Evolutionary conservation across 2,329 filamentous ascomycete genomes (phyloP).

Genomic region (Ilyonectria mors-panacis): DNA sequence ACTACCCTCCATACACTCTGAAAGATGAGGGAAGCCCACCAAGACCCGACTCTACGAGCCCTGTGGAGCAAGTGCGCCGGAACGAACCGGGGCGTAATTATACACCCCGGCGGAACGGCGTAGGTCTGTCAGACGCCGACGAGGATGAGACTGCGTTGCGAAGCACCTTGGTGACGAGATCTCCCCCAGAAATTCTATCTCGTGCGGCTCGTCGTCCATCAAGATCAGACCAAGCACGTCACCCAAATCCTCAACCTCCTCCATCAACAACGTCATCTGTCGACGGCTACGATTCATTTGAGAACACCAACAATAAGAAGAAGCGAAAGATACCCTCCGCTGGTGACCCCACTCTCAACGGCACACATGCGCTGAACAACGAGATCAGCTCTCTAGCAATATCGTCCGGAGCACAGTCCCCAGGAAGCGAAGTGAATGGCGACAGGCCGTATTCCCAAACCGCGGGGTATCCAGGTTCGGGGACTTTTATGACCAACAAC

Average conservation of each 20-base stretch:
- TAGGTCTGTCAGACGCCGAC: slow-evolving; percentile 71
- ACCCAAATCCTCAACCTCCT: slow-evolving; percentile 68
- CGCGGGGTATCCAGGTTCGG: slow-evolving; percentile 52
- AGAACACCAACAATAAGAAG: slow-evolving; percentile 99
- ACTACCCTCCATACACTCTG: slow-evolving; percentile 66
- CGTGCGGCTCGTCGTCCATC: slow-evolving; percentile 60
- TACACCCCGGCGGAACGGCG: slow-evolving; percentile 51
- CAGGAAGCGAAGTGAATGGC: slow-evolving; percentile 50
- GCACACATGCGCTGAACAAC: slow-evolving; percentile 54
- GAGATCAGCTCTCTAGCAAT: slow-evolving; percentile 59
- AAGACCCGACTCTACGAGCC: slow-evolving; percentile 39
- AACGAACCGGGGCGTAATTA: slow-evolving; percentile 44
- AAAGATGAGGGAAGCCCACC: slow-evolving; percentile 60
- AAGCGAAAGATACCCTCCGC: slow-evolving; percentile 97
- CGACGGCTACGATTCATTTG: slow-evolving; percentile 96
- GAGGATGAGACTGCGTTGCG: slow-evolving; percentile 67
- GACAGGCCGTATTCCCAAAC: slow-evolving; percentile 45
- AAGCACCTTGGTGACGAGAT: slow-evolving; percentile 60
- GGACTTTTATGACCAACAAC: slow-evolving; percentile 66
- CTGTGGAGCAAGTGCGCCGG: slow-evolving; percentile 42
- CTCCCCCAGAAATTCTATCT: slow-evolving; percentile 62
- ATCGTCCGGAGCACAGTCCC: slow-evolving; percentile 41
- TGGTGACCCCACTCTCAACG: slow-evolving; percentile 72
- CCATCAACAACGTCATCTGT: slow-evolving; percentile 79
- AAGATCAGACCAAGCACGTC: slow-evolving; percentile 62